A percentile compares a stretch with the other conserved stretches of the same genome.
Conservation (phyloP, 441 rosid species). For the Manihot esculenta region DNA sequence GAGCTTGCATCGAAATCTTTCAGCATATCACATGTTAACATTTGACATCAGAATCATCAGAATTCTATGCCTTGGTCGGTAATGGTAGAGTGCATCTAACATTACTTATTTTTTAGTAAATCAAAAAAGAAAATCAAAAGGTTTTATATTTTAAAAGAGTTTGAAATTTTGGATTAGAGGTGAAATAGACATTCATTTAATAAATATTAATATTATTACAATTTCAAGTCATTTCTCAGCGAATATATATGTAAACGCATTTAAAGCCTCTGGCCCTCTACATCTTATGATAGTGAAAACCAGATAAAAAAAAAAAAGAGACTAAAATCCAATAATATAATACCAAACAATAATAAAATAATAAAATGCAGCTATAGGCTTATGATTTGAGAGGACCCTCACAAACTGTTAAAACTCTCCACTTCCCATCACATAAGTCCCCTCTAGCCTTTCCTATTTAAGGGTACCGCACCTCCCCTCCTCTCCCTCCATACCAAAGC, state of each 20-base stretch:
- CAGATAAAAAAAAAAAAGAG: conserved; percentile 21
- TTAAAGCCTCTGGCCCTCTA: not conserved
- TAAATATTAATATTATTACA: not conserved
- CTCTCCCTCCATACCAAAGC: conserved; percentile 36
- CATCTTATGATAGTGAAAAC: conserved; percentile 10
- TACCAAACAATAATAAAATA: conserved; percentile 14
- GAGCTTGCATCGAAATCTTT: conserved; percentile 22
- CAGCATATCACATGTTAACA: conserved; percentile 18
- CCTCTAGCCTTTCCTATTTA: conserved; percentile 33
- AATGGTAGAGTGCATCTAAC: conserved; percentile 11
- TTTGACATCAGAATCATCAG: conserved; percentile 11
- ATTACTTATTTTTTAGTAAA: conserved; percentile 1
- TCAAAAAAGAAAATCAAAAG: too few relatives aligned
- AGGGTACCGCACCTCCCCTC: conserved; percentile 25
- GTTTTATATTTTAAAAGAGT: too few relatives aligned
- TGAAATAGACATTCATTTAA: too few relatives aligned
- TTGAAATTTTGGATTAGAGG: too few relatives aligned
- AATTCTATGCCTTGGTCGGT: conserved; percentile 20
- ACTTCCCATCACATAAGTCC: conserved; percentile 28
- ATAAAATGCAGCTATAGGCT: conserved; percentile 15
- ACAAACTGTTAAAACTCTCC: conserved; percentile 24
- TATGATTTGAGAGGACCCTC: conserved; percentile 34
- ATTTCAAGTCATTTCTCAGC: conserved; percentile 1
- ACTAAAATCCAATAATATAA: conserved; percentile 22
- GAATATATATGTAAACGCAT: not conserved